Evolutionary conservation across 2,329 filamentous ascomycete genomes (phyloP), one percentile per base, ranked within the genome.

Genomic region (Aureobasidium sp.): DNA sequence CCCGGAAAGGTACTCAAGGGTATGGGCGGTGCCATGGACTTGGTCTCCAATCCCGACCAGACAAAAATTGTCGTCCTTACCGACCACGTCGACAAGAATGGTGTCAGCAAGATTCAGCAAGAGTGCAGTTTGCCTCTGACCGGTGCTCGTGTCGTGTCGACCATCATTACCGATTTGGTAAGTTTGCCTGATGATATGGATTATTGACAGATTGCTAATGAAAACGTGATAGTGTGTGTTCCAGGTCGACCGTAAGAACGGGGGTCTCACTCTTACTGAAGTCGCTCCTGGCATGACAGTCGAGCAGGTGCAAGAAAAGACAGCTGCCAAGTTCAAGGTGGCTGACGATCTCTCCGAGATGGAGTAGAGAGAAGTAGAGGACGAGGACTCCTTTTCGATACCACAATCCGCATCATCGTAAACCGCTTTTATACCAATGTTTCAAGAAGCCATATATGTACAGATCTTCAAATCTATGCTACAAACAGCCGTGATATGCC

Each of bases 51-150:
- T 77, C 91, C 91, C 0, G 84, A 84, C 66, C 81, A 81, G 67
- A 96, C 91, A 37, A 94, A 94, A 80, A 91, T 97, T n/a, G 92
- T 97, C 1, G 90, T 96, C 57, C 92, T 92, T 3, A 96, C 96
- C 87, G 92, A 97, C 76, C 92, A 97, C 78, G 94, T 90, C 14
- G 92, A 96, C 73, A 96, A 96, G 85, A 94, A 95, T 80, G 92
- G 92, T 64, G 88, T 89, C 73, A 82, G 92, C 63, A 97, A 97
- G 87, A 95, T 97, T 72, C 82, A 97, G 68, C 91, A 92, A 81
- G 89, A 96, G 78, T 96, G 92, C 77, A 89, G 90, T 63, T 93
- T 97, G 78, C 92, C 92, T n/a, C 77, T 97, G 71, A 97, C 92
- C 0, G 92, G 92, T 44, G 88, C 87, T 67, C 83, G 89, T 31